These are phyloP conservation scores for Steccherinum ochraceum DNA, from an alignment of 768 basidiomycete species.

Conservation along the genomic window DNA sequence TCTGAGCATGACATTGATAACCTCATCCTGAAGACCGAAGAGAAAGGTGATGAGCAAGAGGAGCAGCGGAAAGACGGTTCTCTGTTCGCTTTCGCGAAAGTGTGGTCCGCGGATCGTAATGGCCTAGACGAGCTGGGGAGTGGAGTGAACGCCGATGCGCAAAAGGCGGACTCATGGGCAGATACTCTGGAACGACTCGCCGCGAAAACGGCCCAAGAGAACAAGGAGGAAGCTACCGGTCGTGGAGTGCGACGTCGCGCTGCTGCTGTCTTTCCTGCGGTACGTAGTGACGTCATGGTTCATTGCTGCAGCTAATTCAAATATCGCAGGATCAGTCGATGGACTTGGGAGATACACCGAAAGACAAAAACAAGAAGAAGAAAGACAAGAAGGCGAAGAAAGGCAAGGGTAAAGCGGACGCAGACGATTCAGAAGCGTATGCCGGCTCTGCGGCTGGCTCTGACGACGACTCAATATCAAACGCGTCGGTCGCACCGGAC, in stretches of 20 bases:
- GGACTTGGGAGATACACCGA: slow-evolving; percentile 28
- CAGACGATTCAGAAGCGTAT: slow-evolving; percentile 38
- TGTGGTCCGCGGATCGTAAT: slow-evolving; percentile 83
- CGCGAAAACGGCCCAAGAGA: slow-evolving; percentile 37
- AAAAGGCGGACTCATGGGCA: slow-evolving; percentile 77
- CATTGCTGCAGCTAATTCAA: no score
- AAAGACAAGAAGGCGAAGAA: slow-evolving; percentile 14
- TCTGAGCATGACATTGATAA: slow-evolving; percentile 78
- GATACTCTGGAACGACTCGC: slow-evolving; percentile 51
- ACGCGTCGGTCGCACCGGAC: slow-evolving; percentile 6
- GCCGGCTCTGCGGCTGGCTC: slow-evolving; percentile 20
- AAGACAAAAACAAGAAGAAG: slow-evolving; percentile 26
- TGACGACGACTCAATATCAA: slow-evolving; percentile 8
- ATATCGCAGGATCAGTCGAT: background rate
- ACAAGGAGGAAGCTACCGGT: slow-evolving; percentile 53
- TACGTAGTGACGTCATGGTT: slow-evolving; percentile 18
- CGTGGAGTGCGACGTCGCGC: slow-evolving; percentile 73
- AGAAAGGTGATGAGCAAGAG: slow-evolving; percentile 52
- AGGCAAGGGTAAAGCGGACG: slow-evolving; percentile 26
- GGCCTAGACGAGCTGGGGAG: slow-evolving; percentile 62
- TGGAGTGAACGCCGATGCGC: slow-evolving; percentile 30
- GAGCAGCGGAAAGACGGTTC: slow-evolving; percentile 37
- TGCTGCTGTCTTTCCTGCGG: slow-evolving; percentile 39
- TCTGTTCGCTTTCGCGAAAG: slow-evolving; percentile 82
- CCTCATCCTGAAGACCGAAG: slow-evolving; percentile 81